Conservation (phyloP, 1,284 basidiomycete genomes). For the Cerrena zonata region DNA sequence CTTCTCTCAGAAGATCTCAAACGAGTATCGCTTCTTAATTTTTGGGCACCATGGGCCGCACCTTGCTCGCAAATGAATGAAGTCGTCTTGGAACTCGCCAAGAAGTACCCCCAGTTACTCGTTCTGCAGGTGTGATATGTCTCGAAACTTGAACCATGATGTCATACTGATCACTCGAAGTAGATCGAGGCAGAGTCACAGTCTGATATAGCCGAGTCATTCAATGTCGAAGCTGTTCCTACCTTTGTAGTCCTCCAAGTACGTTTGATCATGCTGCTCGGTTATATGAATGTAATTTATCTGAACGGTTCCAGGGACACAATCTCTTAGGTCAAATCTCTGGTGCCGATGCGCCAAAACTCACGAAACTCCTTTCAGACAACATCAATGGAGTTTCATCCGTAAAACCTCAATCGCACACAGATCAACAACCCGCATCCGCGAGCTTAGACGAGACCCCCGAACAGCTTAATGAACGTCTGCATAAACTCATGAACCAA, state of each 20-base stretch:
- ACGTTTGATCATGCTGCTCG: conserved; percentile 19
- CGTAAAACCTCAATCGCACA: conserved; percentile 36
- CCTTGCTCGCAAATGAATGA: conserved; percentile 86
- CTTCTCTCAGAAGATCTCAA: conserved; percentile 72
- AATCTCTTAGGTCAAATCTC: conserved; percentile 76
- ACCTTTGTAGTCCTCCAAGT: conserved; percentile 81
- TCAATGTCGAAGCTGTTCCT: conserved; percentile 89
- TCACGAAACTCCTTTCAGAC: conserved; percentile 62
- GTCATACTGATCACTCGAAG: background rate
- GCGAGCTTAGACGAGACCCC: conserved; percentile 44
- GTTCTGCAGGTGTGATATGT: conserved; percentile 61
- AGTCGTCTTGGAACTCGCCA: conserved; percentile 65
- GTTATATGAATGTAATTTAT: background rate
- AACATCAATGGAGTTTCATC: conserved; percentile 40
- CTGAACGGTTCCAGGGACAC: conserved; percentile 64
- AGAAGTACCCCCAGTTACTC: conserved; percentile 63
- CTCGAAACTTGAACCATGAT: background rate
- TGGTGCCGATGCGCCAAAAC: conserved; percentile 74
- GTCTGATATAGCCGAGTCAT: conserved; percentile 87
- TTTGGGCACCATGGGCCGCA: conserved; percentile 90
- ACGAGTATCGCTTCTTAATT: conserved; percentile 81
- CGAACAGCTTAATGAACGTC: conserved; percentile 62
- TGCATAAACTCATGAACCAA: conserved; percentile 65
- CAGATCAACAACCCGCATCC: conserved; percentile 31
- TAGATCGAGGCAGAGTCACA: conserved; percentile 89